These are phyloP conservation scores for Dipteronia dyeriana DNA, from an alignment of 345 rosid genomes.

Conservation along the genomic window DNA sequence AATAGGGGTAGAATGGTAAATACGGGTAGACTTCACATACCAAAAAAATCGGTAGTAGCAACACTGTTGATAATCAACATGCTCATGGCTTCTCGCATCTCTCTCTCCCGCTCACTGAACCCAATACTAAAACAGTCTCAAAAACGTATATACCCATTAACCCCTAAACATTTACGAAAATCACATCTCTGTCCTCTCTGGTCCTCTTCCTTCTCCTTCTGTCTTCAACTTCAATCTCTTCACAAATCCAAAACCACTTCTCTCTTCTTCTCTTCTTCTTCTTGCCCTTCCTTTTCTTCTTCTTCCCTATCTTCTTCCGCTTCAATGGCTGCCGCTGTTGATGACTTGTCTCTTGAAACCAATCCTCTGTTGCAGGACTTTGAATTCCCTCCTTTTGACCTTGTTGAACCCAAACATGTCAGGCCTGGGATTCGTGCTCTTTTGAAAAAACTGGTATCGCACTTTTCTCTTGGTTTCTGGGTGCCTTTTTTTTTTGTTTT, in stretches of 20 bases:
- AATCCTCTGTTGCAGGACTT: slow-evolving; percentile 79
- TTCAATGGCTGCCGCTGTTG: slow-evolving; percentile 38
- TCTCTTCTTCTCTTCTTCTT: slow-evolving; percentile 19
- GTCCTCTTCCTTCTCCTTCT: slow-evolving; percentile 54
- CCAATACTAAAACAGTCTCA: slow-evolving; percentile 32
- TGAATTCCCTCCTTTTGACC: slow-evolving; percentile 74
- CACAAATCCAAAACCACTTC: slow-evolving; percentile 31
- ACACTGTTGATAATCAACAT: slow-evolving; percentile 16
- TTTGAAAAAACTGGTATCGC: slow-evolving; percentile 59
- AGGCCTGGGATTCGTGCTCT: slow-evolving; percentile 75
- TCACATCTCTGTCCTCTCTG: slow-evolving; percentile 49
- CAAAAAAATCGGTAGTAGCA: background rate
- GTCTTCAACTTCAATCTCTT: slow-evolving; percentile 26
- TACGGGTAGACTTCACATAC: background rate
- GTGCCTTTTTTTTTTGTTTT: background rate
- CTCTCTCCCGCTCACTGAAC: slow-evolving; percentile 42
- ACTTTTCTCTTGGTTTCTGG: background rate
- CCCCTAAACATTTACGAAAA: slow-evolving; percentile 35
- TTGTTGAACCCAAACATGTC: slow-evolving; percentile 68
- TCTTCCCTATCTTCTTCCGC: slow-evolving; percentile 26
- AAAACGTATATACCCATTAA: slow-evolving; percentile 6
- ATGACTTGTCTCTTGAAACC: slow-evolving; percentile 29
- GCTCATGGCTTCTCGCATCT: slow-evolving; percentile 40
- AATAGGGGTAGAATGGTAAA: background rate
- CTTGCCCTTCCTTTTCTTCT: slow-evolving; percentile 23